Evolutionary conservation across 768 basidiomycete species (phyloP).

Genomic region (Boletus sp.): DNA sequence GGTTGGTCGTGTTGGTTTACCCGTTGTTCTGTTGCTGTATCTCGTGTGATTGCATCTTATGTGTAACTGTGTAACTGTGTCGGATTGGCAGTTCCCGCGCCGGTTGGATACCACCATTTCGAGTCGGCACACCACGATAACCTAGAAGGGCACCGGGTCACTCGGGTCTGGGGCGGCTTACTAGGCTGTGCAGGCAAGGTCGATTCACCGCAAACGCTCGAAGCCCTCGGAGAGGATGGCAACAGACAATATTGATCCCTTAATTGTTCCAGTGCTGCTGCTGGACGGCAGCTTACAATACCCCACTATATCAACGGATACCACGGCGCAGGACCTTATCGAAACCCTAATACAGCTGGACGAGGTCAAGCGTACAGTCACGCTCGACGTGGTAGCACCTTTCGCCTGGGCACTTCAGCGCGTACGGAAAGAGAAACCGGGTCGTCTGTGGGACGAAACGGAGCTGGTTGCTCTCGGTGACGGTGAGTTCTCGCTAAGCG

Average conservation of each 20-base stretch:
- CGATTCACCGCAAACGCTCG: background rate
- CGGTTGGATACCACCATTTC: background rate
- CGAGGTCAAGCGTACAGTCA: slow-evolving; percentile 46
- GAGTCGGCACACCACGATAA: too few species aligned
- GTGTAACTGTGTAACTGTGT: background rate
- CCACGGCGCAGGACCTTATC: slow-evolving; percentile 61
- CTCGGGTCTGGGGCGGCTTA: too few species aligned
- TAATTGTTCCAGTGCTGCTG: slow-evolving; percentile 59
- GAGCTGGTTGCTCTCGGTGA: slow-evolving; percentile 65
- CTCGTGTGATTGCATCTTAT: slow-evolving; percentile 5
- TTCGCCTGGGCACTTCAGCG: slow-evolving; percentile 69
- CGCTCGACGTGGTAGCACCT: slow-evolving; percentile 52
- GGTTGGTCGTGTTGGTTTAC: slow-evolving; percentile 5
- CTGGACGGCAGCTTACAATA: slow-evolving; percentile 62
- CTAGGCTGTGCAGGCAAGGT: too few species aligned
- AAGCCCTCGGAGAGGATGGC: slow-evolving; percentile 9
- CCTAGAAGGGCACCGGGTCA: too few species aligned
- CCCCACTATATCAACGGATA: slow-evolving; percentile 52
- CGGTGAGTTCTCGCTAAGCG: slow-evolving; percentile 41
- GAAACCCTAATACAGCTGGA: slow-evolving; percentile 45
- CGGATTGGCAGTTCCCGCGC: background rate
- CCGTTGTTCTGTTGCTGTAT: slow-evolving; percentile 2
- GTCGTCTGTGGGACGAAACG: slow-evolving; percentile 68
- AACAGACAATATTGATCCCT: slow-evolving; percentile 33
- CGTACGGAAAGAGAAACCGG: slow-evolving; percentile 55